Evolutionary conservation across 345 rosid species (phyloP), one percentile per base, ranked within the genome.

Genomic region (Linum usitatissimum): DNA sequence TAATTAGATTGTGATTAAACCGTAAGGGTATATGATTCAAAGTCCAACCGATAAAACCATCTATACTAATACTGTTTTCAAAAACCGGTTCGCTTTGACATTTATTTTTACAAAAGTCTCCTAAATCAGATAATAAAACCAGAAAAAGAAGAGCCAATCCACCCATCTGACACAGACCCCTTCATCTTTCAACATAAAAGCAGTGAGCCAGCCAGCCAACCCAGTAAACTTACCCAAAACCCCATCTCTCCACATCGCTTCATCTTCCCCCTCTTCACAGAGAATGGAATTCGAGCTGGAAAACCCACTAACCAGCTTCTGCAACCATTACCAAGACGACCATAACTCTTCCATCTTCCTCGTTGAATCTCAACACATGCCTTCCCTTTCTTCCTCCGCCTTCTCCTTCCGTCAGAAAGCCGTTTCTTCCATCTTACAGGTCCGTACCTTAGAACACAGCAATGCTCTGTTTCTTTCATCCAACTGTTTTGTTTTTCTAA

Each of bases 241-340:
- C n/a, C n/a, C n/a, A n/a, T n/a, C n/a, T n/a, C n/a, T n/a, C n/a
- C n/a, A n/a, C n/a, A n/a, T n/a, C n/a, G n/a, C n/a, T n/a, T n/a
- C n/a, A n/a, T n/a, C n/a, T n/a, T n/a, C n/a, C n/a, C n/a, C n/a
- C n/a, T n/a, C n/a, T n/a, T n/a, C n/a, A n/a, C n/a, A n/a, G n/a
- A n/a, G n/a, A n/a, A 90, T 87, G 97, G 95, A 82, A 68, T 83
- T 81, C 70, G 80, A 81, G 68, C 93, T 90, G 14, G 90, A 85
- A 76, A 75, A 82, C 73, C 97, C 97, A 18, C 72, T 87, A 17
- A 68, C 82, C 4, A 53, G 66, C 28, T 23, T 23, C 28, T 23
- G 28, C 2, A 23, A 23, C 28, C 28, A 23, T 53, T 30, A 64
- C 65, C 61, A 40, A 34, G 74, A 71, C 42, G 62, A 64, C 12